Percentiles rank a stretch among this genome's conserved stretches.
phyloP scores from a whole-genome alignment of 805 yeast genomes.

The Candida broadrunensis region DNA sequence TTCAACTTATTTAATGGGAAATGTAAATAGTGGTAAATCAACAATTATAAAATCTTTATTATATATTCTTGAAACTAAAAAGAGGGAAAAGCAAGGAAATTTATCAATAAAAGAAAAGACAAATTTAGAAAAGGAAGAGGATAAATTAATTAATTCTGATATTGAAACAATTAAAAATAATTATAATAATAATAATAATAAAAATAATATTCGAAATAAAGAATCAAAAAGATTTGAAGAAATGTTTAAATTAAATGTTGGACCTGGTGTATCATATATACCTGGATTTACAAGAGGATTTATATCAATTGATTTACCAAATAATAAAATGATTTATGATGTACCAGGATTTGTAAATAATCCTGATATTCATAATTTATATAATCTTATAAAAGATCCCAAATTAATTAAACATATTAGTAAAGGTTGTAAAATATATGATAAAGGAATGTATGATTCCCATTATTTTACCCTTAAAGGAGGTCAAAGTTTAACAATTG shows the following conservation, averaged over 20 bases:
- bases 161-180: background rate
- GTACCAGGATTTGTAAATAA: conserved; percentile 45
- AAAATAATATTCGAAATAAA: background rate
- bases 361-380: conserved; percentile 6
- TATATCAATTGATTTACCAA: conserved; percentile 28
- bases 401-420: conserved; percentile 20
- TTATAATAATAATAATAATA: conserved; percentile 6
- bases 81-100: conserved; percentile 6
- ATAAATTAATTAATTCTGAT: conserved; percentile 5
- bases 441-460: conserved; percentile 27
- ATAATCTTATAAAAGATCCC: conserved; percentile 11
- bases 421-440: conserved; percentile 25
- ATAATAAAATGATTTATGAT: conserved; percentile 35
- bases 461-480: conserved; percentile 38
- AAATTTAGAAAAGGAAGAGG: conserved; percentile 1
- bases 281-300: conserved; percentile 72
- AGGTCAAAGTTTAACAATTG: conserved; percentile 48
- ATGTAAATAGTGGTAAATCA: conserved; percentile 70
- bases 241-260: conserved; percentile 25
- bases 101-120: conserved; percentile 12
- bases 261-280: conserved; percentile 48
- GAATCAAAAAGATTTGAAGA: conserved; percentile 9
- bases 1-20: conserved; percentile 56
- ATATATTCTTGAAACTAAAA: conserved; percentile 8
- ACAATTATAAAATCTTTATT: conserved; percentile 51